phyloP scores from a whole-genome alignment of 2,329 filamentous ascomycete genomes.

The Ophiocordyceps unilateralis region DNA sequence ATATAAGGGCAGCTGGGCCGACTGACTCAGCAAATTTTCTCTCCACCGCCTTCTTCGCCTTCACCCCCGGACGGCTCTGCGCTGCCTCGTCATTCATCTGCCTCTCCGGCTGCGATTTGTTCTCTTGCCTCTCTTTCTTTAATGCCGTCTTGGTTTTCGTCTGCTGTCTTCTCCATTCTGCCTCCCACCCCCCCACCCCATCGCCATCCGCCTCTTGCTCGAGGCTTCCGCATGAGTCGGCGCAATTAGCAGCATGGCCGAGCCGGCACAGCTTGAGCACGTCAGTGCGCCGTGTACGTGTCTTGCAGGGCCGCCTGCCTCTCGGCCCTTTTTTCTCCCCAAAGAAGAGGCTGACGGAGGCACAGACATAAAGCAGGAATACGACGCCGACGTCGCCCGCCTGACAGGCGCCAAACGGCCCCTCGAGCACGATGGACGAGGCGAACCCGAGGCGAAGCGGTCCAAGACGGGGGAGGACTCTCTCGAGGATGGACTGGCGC shows the following conservation, averaged over 20 bases:
- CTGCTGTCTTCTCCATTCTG: background rate
- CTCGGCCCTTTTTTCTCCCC: background rate
- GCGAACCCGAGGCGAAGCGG: constrained; percentile 16
- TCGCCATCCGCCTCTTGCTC: constrained; percentile 6
- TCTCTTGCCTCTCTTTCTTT: background rate
- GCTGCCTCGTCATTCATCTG: background rate
- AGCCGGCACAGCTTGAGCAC: constrained; percentile 20
- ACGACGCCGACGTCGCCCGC: constrained; percentile 15
- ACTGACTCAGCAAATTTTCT: constrained; percentile 27
- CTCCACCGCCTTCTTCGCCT: constrained; percentile 2
- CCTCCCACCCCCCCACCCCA: too few species aligned
- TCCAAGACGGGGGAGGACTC: constrained; percentile 16
- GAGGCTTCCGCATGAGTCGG: constrained; percentile 2
- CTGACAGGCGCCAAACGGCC: constrained; percentile 20
- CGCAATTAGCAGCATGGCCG: constrained; percentile 21
- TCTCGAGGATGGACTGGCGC: constrained; percentile 18
- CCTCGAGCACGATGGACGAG: constrained; percentile 13
- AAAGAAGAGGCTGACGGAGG: background rate
- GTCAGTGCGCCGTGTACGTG: constrained; percentile 11
- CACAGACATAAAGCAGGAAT: constrained; percentile 22
- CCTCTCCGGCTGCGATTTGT: background rate
- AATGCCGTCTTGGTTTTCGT: background rate
- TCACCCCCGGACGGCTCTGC: too few species aligned
- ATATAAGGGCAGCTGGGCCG: constrained; percentile 19
- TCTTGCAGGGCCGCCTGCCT: too few species aligned